Conservation (phyloP, 2,329 filamentous ascomycete species). For the Colletotrichum kahawae region DNA sequence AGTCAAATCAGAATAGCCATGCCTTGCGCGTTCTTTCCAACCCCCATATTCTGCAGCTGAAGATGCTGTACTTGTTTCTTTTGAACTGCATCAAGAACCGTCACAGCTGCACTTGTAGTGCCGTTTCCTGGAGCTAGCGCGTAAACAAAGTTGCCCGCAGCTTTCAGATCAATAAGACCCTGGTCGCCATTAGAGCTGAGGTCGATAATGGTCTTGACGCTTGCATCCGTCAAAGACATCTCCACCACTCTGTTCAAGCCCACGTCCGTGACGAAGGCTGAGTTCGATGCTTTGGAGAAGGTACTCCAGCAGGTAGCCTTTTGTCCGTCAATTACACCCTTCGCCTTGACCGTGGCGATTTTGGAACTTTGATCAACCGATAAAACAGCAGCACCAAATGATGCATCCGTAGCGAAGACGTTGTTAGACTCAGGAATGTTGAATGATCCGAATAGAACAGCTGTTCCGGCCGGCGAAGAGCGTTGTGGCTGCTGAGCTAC, state of each 20-base stretch:
- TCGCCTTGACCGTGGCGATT: slow-evolving; percentile 39
- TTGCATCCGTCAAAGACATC: slow-evolving; percentile 55
- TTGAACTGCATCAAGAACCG: slow-evolving; percentile 37
- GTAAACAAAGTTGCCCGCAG: slow-evolving; percentile 61
- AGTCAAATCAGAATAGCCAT: neutral
- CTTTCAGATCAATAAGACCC: slow-evolving; percentile 60
- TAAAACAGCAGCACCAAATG: slow-evolving; percentile 60
- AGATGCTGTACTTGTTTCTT: slow-evolving; percentile 14
- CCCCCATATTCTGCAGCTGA: neutral
- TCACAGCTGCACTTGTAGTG: slow-evolving; percentile 37
- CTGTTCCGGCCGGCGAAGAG: slow-evolving; percentile 58
- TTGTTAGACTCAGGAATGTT: slow-evolving; percentile 46
- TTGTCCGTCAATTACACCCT: slow-evolving; percentile 53
- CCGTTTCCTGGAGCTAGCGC: slow-evolving; percentile 60
- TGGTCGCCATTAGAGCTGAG: slow-evolving; percentile 50
- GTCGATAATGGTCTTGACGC: slow-evolving; percentile 47
- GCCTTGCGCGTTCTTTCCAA: slow-evolving; percentile 5
- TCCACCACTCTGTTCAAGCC: slow-evolving; percentile 58
- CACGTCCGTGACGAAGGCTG: slow-evolving; percentile 64
- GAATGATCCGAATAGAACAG: slow-evolving; percentile 60
- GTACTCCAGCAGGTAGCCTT: slow-evolving; percentile 63
- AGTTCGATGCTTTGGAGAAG: slow-evolving; percentile 50
- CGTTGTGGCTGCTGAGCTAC: slow-evolving; percentile 30
- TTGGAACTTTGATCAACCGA: slow-evolving; percentile 38
- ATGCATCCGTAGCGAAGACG: slow-evolving; percentile 62